Conservation (phyloP, 1,139 yeast genomes). For the Geotrichum candidum region DNA sequence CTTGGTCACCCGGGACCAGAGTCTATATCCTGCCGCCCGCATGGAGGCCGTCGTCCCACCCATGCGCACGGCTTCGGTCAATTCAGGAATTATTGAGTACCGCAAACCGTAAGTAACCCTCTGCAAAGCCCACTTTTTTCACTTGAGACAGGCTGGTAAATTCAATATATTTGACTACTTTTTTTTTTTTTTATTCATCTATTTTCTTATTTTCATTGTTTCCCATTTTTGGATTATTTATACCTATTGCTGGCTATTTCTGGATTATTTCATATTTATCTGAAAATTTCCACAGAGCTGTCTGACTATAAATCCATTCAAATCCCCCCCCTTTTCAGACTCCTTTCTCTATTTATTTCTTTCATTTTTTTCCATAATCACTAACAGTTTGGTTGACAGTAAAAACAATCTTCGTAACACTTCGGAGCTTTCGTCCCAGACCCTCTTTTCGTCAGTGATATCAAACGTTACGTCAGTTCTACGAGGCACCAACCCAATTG, state of each 20-base stretch:
- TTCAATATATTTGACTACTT: no score
- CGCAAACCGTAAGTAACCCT: not conserved
- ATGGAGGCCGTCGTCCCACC: not conserved
- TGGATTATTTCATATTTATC: not conserved
- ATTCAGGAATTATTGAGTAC: not conserved
- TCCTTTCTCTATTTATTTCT: not conserved
- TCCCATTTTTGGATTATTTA: not conserved
- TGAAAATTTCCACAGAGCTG: not conserved
- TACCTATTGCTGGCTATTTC: not conserved
- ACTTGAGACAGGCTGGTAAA: no score
- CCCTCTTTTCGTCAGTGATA: slow-evolving; percentile 9
- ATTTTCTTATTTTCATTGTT: no score
- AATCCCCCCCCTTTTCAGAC: no score
- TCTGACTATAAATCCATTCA: not conserved
- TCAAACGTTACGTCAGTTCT: slow-evolving; percentile 6
- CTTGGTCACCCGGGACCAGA: not conserved
- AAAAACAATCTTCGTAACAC: not conserved
- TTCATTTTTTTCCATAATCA: no score
- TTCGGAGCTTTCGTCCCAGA: not conserved
- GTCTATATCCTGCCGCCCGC: not conserved
- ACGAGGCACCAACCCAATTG: not conserved
- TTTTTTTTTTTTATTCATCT: no score
- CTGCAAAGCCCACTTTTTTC: not conserved
- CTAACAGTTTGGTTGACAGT: not conserved
- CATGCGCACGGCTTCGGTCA: not conserved